Evolutionary conservation across 2,329 filamentous ascomycete species (phyloP).

Genomic region (Aspergillus alliaceus): DNA sequence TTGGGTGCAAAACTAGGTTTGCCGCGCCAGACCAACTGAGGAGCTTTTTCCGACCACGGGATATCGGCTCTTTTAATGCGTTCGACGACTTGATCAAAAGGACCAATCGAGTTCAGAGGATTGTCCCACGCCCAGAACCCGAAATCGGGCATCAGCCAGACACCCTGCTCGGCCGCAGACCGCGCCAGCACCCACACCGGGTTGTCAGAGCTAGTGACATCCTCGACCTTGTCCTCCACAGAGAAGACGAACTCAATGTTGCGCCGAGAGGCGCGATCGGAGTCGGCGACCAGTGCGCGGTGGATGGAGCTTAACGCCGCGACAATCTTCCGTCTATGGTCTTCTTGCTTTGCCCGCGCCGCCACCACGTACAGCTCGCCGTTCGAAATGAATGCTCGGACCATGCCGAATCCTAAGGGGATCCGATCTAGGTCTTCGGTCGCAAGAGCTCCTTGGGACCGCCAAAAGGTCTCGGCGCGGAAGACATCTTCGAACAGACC

Average conservation of each 20-base stretch:
- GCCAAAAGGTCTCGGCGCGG: conserved; percentile 33
- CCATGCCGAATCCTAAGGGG: conserved; percentile 33
- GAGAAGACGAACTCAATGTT: conserved; percentile 51
- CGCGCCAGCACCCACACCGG: conserved; percentile 47
- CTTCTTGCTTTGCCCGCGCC: conserved; percentile 32
- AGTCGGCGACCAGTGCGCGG: conserved; percentile 46
- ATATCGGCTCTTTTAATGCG: conserved; percentile 27
- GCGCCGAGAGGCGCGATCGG: conserved; percentile 32
- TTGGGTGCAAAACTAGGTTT: conserved; percentile 45
- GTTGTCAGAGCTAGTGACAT: conserved; percentile 35
- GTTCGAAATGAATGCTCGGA: conserved; percentile 31
- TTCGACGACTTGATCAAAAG: conserved; percentile 38
- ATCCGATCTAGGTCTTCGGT: conserved; percentile 30
- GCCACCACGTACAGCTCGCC: conserved; percentile 35
- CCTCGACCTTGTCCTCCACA: conserved; percentile 44
- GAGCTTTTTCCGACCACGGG: conserved; percentile 39
- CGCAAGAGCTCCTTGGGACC: conserved; percentile 22
- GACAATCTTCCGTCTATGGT: conserved; percentile 39
- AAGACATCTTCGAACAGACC: conserved; percentile 38
- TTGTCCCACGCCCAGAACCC: conserved; percentile 53
- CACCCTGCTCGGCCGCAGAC: conserved; percentile 39
- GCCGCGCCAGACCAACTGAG: conserved; percentile 52
- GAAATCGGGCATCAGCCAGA: conserved; percentile 55
- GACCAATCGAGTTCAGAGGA: conserved; percentile 33
- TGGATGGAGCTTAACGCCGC: conserved; percentile 50